Evolutionary conservation across 2,329 filamentous ascomycete species (phyloP), one percentile per base, ranked within the genome.

Genomic region (Cyclaneusma minus): DNA sequence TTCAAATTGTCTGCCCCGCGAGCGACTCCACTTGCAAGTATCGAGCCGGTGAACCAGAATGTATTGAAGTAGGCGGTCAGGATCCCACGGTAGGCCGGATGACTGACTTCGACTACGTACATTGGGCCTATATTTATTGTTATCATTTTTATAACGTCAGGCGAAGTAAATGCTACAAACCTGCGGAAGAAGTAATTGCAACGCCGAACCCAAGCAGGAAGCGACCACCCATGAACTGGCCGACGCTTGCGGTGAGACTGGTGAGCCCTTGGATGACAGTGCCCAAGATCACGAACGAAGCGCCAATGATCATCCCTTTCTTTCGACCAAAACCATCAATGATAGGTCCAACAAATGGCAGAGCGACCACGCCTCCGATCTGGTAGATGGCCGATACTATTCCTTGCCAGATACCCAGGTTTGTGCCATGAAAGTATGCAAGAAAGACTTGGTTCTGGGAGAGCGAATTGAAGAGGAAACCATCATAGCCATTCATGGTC

Each of bases 181-280:
- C 58, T 5, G 58, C 56, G 2, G 55, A 50, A 2, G 55, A 51
- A 11, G 55, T 53, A 33, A 63, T 54, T 21, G 54, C 52, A 14
- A 61, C 57, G 27, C 60, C 60, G 33, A 73, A 72, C 28, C 69
- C 69, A 3, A 74, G 58, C 12, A 74, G 46, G 47, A 74, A 72
- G 15, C 67, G 59, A n/a, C 67, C 67, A 22, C 58, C 60, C 45
- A 63, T 57, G 38, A 62, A 64, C 30, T 60, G 55, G 7, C 45
- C 45, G 31, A 39, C 43, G 29, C 24, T 40, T 28, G 41, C 40
- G 30, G 52, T 49, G n/a, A 43, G 38, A 16, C 30, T 33, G 8
- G 41, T 35, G 21, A 29, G 22, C 20, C 48, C 55, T 32, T 62
- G 58, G 25, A 64, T 51, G 29, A 56, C 47, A 15, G 58, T 52